A percentile compares a stretch with the other conserved stretches of the same genome.
phyloP scores from a whole-genome alignment of 352 stramenopile species.

The Globisporangium barbulae region DNA sequence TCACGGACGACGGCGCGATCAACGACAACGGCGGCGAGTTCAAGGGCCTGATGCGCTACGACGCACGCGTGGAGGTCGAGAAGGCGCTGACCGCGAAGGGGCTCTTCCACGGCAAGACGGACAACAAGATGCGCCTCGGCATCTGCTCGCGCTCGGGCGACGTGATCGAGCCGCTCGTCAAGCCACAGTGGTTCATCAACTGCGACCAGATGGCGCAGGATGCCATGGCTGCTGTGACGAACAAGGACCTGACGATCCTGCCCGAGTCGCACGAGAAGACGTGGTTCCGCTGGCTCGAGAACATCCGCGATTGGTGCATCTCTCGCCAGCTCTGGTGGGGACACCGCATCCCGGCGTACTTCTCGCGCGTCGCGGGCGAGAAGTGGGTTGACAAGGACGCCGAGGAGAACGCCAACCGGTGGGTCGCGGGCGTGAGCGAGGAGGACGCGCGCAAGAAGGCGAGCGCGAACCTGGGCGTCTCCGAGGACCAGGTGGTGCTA shows the following conservation, averaged over 20 bases:
- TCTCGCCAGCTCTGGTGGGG: conserved; percentile 99
- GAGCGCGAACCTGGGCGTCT: conserved; percentile 55
- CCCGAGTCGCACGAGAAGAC: conserved; percentile 92
- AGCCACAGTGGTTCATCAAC: conserved; percentile 96
- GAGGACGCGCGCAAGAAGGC: conserved; percentile 91
- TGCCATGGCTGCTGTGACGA: conserved; percentile 76
- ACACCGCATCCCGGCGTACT: conserved; percentile 99
- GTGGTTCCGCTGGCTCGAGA: conserved; percentile 97
- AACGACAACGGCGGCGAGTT: conserved; percentile 92
- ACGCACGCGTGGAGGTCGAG: conserved; percentile 82
- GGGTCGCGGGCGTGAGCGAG: conserved; percentile 75
- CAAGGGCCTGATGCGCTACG: conserved; percentile 86
- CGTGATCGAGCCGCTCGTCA: conserved; percentile 99
- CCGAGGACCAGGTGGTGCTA: conserved; percentile 70
- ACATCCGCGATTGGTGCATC: conserved; percentile 99
- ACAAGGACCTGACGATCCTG: conserved; percentile 80
- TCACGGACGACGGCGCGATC: conserved; percentile 96
- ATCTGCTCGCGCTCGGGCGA: conserved; percentile 98
- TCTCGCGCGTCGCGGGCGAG: conserved; percentile 88
- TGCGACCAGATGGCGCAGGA: conserved; percentile 74
- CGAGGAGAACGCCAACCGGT: conserved; percentile 52
- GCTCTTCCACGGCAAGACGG: conserved; percentile 95
- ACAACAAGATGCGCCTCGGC: conserved; percentile 98
- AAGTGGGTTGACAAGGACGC: conserved; percentile 70
- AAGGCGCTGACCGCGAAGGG: conserved; percentile 93